These are phyloP conservation scores for Macrocybe gigantea DNA, from an alignment of 768 basidiomycete genomes.

Conservation along the genomic window DNA sequence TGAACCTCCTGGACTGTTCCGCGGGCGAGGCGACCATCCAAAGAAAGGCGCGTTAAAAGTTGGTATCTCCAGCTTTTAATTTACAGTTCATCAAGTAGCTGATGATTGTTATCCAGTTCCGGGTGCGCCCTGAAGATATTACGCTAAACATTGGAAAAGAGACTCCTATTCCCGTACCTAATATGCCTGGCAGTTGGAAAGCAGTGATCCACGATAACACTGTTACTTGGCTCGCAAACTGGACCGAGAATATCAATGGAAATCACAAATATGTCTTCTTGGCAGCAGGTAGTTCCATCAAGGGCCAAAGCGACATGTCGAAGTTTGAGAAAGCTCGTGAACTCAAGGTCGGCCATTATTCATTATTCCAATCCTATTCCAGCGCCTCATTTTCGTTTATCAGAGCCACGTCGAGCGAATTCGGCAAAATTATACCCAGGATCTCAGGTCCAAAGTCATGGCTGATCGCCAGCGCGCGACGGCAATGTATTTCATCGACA, in stretches of 20 bases:
- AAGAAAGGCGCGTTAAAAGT: slow-evolving; percentile 96
- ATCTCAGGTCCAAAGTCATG: slow-evolving; percentile 89
- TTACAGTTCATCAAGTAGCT: neutral
- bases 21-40: slow-evolving; percentile 97
- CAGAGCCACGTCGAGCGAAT: slow-evolving; percentile 91
- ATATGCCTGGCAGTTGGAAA: slow-evolving; percentile 91
- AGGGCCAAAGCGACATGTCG: slow-evolving; percentile 95
- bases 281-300: slow-evolving; percentile 94
- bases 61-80: slow-evolving; percentile 11
- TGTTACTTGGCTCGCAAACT: slow-evolving; percentile 97
- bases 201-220: slow-evolving; percentile 86
- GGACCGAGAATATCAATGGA: slow-evolving; percentile 97
- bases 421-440: slow-evolving; percentile 78
- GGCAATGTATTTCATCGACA: slow-evolving; percentile 98
- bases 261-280: slow-evolving; percentile 97
- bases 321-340: slow-evolving; percentile 99
- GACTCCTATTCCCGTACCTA: slow-evolving; percentile 75
- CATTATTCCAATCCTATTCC: neutral
- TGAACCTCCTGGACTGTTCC: slow-evolving; percentile 97
- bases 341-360: slow-evolving; percentile 61
- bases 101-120: slow-evolving; percentile 42
- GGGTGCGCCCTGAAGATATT: slow-evolving; percentile 92
- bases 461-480: slow-evolving; percentile 96
- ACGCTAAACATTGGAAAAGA: slow-evolving; percentile 88
- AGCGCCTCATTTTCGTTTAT: slow-evolving; percentile 2